Evolutionary conservation across 345 rosid species (phyloP).

Genomic region (Litchi chinensis): DNA sequence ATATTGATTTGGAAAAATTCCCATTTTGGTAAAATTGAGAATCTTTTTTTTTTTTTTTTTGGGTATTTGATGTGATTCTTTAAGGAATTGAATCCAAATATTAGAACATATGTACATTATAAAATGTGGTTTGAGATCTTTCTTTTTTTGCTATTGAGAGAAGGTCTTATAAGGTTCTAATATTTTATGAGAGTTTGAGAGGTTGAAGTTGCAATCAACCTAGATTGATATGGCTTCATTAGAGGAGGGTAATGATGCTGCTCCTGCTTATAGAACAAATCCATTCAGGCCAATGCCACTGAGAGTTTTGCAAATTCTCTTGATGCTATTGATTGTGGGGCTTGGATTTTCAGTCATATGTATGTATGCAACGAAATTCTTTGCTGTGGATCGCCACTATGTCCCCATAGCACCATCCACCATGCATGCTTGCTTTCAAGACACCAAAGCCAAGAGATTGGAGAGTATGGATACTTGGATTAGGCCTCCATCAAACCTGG

Average conservation of each 20-base stretch:
- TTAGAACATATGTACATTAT: no score
- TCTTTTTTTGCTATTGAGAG: not conserved
- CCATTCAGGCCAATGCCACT: constrained; percentile 41
- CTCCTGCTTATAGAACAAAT: constrained; percentile 33
- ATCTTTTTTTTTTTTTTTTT: no score
- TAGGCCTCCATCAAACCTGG: constrained; percentile 53
- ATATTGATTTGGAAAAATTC: no score
- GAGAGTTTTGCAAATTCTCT: constrained; percentile 44
- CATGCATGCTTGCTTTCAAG: constrained; percentile 34
- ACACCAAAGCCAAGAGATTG: constrained; percentile 14
- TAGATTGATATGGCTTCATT: constrained; percentile 25
- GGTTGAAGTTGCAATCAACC: constrained; percentile 26
- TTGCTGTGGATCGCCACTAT: constrained; percentile 32
- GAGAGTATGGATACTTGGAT: constrained; percentile 42
- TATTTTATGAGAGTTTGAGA: not conserved
- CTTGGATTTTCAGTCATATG: constrained; percentile 54
- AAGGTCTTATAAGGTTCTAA: not conserved
- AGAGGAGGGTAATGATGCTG: constrained; percentile 60
- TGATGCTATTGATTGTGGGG: constrained; percentile 47
- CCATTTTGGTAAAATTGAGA: no score
- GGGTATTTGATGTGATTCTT: no score
- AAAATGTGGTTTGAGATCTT: not conserved
- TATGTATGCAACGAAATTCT: constrained; percentile 46
- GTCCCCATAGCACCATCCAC: constrained; percentile 35
- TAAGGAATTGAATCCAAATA: not conserved